Base-by-base conservation (phyloP, 108 stramenopile genomes). In the Cyclostephanos invisitatus region DNA sequence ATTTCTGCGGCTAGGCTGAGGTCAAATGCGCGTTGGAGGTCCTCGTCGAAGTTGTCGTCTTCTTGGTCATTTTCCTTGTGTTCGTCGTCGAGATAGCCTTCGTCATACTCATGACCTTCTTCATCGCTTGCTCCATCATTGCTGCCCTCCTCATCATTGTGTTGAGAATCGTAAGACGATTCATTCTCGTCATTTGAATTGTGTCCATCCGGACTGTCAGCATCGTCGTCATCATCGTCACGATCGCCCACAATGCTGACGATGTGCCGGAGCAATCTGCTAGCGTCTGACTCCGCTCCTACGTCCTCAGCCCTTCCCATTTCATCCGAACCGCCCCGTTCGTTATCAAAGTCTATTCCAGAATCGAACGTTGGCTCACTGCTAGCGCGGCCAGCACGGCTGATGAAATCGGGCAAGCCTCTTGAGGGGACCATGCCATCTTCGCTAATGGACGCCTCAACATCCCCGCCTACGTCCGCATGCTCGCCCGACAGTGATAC, bases 1-100 rank as follows among this genome's bases (percentile, higher is more conserved):
- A 71, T 22, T 11, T 69, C 60, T 3, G 68, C 68, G 2, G 74
- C 74, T 9, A 80, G 59, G 50, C 79, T 80, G 17, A 80, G 58
- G 15, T 69, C 68, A 28, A 80, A 59, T 9, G 79, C 79, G 49
- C 74, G 79, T 27, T 64, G 69, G 17, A 80, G 75, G 63, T 54
- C 38, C 1, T 67, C 48, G 8, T 69, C 60, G 15, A 53, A 35
- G 10, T 47, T 38, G 6, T 73, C 72, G 9, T 54, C 69, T 15
- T 64, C 62, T 2, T 56, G 53, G 62, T 63, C 53, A 55, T 70
- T 9, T 20, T 65, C 68, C 42, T 28, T 54, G 38, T 70, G 25
- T 37, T 38, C 20, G 14, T 59, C 32, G 49, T 73, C 44, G 51
- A 78, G 73, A 0, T 22, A 47, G 58, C 68, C 72, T 21, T 40